Base-by-base conservation (phyloP, 2,329 filamentous ascomycete genomes). In the Penicillium janthinellum region DNA sequence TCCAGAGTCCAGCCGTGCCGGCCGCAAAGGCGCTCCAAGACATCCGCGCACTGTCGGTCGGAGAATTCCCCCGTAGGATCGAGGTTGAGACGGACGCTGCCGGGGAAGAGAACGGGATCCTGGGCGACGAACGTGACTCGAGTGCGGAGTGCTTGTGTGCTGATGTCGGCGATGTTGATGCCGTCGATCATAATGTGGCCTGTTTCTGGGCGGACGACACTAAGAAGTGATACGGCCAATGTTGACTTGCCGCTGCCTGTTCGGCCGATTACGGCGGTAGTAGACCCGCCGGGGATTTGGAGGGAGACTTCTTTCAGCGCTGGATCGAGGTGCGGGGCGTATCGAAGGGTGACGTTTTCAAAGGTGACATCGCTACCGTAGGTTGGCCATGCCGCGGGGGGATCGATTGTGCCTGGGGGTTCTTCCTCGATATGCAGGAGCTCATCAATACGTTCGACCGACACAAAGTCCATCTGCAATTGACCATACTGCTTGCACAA, bases 401-500 rank as follows among this genome's bases (percentile, higher is more conserved):
- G 91, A 1, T 84, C 77, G 3, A 91, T 75, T 0, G 84, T 82
- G 1, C 91, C 92, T 0, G 79, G 81, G 0, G 86, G 79, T 72
- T 96, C 92, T 71, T 91, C 86, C 15, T 93, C 90, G 0, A 96
- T 83, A 59, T 90, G 85, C 1, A 95, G 82, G 0, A 96, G 83
- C 73, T 95, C 91, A 10, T 95, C 87, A 0, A 96, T 88, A 42
- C 92, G 86, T 76, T 96, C 92, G 0, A 96, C 90, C 0, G 90
- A 93, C 0, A 96, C 92, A 66, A 96, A 96, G 71, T 96, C 90
- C 84, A 96, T 92, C 72, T 96, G 92, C 1, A 96, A 82, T 70
- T 90, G 86, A 2, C 92, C 92, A 68, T 96, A 96, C 59, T 87
- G 85, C 61, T 87, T 86, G 75, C 92, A 96, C 0, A 96, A 83